These are phyloP conservation scores for Epicoccum sorghinum DNA, from an alignment of 2,329 filamentous ascomycete species.

Conservation along the genomic window DNA sequence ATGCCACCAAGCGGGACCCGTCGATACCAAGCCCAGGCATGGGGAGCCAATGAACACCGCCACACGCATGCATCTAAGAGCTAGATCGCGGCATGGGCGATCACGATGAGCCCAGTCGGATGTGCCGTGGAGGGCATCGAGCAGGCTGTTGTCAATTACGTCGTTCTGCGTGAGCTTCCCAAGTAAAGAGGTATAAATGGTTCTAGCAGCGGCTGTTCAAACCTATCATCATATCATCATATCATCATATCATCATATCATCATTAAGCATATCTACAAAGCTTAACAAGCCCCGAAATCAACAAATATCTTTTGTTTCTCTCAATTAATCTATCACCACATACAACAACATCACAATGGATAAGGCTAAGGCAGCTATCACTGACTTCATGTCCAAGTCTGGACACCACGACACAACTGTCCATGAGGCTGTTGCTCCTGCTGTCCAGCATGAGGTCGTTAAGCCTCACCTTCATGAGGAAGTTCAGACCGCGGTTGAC, in stretches of 20 bases:
- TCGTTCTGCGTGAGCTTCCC: constrained; percentile 23
- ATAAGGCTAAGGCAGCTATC: constrained; percentile 69
- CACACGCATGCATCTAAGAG: constrained; percentile 7
- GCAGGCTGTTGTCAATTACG: constrained; percentile 29
- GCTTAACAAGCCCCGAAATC: not conserved
- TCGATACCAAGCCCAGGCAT: constrained; percentile 2
- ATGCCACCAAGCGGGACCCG: constrained; percentile 13
- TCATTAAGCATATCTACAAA: constrained; percentile 12
- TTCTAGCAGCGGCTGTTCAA: constrained; percentile 10
- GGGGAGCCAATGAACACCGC: constrained; percentile 9
- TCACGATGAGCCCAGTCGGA: constrained; percentile 8
- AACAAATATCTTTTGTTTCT: not conserved
- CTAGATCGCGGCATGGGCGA: constrained; percentile 2
- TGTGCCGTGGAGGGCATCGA: constrained; percentile 3
- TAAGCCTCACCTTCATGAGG: constrained; percentile 65
- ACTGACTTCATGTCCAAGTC: constrained; percentile 64
- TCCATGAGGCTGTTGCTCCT: constrained; percentile 68
- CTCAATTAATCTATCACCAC: constrained; percentile 2
- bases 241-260: constrained; percentile 26
- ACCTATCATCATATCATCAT: constrained; percentile 23
- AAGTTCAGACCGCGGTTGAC: constrained; percentile 67
- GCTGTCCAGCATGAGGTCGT: constrained; percentile 67
- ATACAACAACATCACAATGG: constrained; percentile 51
- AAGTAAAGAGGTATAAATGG: constrained; percentile 28
- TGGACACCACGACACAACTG: constrained; percentile 72